Percentiles rank a stretch among this genome's conserved stretches.
Evolutionary conservation across 2,329 filamentous ascomycete species (phyloP).

Genomic region (Lecanoromycetidae sp.): DNA sequence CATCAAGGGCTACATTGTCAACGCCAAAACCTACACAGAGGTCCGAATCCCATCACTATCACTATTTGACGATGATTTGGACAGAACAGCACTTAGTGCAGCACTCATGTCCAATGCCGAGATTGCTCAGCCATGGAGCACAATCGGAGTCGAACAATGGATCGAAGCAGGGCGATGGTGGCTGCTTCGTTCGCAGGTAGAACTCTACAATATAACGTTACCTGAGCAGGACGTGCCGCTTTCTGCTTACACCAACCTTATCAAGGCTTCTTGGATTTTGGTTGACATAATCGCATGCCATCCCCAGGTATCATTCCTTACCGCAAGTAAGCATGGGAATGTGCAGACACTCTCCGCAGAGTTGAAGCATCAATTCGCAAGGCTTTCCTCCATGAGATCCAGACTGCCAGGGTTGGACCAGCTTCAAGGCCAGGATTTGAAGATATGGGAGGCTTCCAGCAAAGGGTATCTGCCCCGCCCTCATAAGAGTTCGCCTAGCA

Average conservation of each 20-base stretch:
- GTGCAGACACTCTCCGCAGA: neutral
- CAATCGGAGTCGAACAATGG: slow-evolving; percentile 14
- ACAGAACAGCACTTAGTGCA: slow-evolving; percentile 2
- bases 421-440: neutral
- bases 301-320: slow-evolving; percentile 6
- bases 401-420: neutral
- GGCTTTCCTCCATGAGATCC: neutral
- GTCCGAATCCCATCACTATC: neutral
- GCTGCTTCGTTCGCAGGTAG: slow-evolving; percentile 7
- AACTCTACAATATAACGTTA: neutral
- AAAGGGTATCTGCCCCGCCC: neutral
- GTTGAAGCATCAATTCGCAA: slow-evolving; percentile 4
- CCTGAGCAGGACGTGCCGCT: neutral
- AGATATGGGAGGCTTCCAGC: slow-evolving; percentile 5
- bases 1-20: slow-evolving; percentile 8
- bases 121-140: slow-evolving; percentile 12
- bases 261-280: slow-evolving; percentile 14
- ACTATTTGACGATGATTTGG: neutral
- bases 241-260: neutral
- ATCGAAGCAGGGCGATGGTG: slow-evolving; percentile 11
- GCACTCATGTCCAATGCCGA: slow-evolving; percentile 12
- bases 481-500: neutral
- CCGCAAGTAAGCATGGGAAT: neutral
- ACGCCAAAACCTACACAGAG: neutral
- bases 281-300: slow-evolving; percentile 11